phyloP scores from a whole-genome alignment of 2,329 filamentous ascomycete species.

The Trichoderma polysporum region DNA sequence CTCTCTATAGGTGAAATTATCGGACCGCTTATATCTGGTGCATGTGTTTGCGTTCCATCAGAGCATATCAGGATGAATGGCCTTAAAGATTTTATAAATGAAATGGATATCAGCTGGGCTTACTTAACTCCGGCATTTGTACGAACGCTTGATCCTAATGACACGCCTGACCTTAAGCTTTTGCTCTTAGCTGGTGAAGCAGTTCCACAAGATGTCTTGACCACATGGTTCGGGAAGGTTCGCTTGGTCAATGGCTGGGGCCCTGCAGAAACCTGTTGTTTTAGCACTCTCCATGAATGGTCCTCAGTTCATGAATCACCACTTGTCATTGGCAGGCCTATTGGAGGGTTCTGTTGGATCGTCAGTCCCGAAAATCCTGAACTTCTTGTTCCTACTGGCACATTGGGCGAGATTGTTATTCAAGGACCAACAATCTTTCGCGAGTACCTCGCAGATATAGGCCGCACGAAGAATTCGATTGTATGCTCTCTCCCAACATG shows the following conservation, averaged over 20 bases:
- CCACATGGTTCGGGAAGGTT: slow-evolving; percentile 27
- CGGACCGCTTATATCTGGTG: slow-evolving; percentile 17
- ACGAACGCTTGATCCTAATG: neutral
- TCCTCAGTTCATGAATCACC: neutral
- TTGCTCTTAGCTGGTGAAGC: slow-evolving; percentile 19
- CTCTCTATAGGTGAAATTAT: slow-evolving; percentile 22
- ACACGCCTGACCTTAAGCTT: neutral
- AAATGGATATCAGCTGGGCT: neutral
- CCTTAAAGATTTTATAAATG: slow-evolving; percentile 7
- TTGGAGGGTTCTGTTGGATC: slow-evolving; percentile 26
- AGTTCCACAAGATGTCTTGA: neutral
- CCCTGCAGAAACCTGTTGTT: slow-evolving; percentile 41
- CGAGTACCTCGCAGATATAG: slow-evolving; percentile 46
- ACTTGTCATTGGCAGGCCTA: slow-evolving; percentile 9
- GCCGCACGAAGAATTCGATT: slow-evolving; percentile 43
- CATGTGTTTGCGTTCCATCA: slow-evolving; percentile 26
- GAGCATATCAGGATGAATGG: slow-evolving; percentile 18
- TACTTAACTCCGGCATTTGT: slow-evolving; percentile 12
- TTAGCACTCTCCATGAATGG: slow-evolving; percentile 6
- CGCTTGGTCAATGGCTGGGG: slow-evolving; percentile 43
- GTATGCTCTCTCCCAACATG: slow-evolving; percentile 28
- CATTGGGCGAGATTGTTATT: slow-evolving; percentile 35
- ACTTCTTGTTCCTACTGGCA: slow-evolving; percentile 26
- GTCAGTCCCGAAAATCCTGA: slow-evolving; percentile 25
- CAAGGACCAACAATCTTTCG: slow-evolving; percentile 47